Evolutionary conservation across 805 yeast species (phyloP).

Genomic region (Ogataea henricii): DNA sequence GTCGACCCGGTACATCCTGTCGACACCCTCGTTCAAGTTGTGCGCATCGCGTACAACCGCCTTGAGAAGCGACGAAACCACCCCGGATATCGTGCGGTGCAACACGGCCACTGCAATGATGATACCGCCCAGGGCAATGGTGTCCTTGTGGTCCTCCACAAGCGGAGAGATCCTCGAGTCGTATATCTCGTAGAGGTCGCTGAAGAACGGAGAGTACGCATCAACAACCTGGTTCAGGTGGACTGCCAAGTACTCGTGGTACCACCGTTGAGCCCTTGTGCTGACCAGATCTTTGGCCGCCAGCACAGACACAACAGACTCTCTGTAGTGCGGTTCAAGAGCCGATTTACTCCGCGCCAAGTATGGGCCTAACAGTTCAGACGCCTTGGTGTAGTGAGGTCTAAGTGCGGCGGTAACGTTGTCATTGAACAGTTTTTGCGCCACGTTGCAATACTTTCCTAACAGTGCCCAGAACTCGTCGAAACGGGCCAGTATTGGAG

Average conservation of each 20-base stretch:
- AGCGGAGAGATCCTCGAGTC: conserved; percentile 14
- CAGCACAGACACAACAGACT: neutral
- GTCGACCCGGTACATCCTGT: conserved; percentile 26
- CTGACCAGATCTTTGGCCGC: conserved; percentile 1
- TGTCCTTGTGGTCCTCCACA: conserved; percentile 18
- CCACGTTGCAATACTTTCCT: neutral
- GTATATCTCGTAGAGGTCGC: conserved; percentile 19
- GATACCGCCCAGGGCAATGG: conserved; percentile 15
- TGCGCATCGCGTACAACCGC: conserved; percentile 28
- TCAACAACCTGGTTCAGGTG: conserved; percentile 15
- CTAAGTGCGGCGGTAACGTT: neutral
- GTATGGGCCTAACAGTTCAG: conserved; percentile 2
- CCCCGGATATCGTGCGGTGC: conserved; percentile 16
- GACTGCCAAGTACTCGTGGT: conserved; percentile 11
- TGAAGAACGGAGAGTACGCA: conserved; percentile 20
- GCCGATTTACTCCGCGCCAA: neutral
- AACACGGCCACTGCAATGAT: conserved; percentile 16
- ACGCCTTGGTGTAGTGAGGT: neutral
- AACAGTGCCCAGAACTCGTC: neutral
- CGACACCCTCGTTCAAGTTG: conserved; percentile 27
- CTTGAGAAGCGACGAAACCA: conserved; percentile 16
- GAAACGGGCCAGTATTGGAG: neutral
- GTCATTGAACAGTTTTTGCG: neutral
- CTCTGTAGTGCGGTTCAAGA: conserved; percentile 7
- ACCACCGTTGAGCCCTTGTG: conserved; percentile 10